Percentiles rank a stretch among this genome's conserved stretches.
Conservation (phyloP, 352 stramenopile genomes). For the Pythium sukuiense region DNA sequence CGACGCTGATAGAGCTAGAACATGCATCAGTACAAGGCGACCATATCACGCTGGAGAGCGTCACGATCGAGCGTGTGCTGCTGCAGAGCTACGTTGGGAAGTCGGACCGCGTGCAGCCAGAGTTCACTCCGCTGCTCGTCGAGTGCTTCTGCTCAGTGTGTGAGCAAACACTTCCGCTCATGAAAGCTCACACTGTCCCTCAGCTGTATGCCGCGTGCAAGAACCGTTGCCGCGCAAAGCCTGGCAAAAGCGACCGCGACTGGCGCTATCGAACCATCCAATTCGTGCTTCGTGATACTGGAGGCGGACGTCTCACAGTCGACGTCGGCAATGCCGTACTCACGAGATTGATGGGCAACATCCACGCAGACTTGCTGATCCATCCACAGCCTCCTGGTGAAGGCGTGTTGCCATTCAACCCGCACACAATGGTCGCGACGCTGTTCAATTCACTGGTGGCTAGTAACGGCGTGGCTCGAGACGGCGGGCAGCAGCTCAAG, state of each 20-base stretch:
- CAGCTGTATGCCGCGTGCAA: constrained; percentile 36
- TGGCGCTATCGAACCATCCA: constrained; percentile 55
- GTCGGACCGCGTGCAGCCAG: constrained; percentile 29
- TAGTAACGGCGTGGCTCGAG: not conserved
- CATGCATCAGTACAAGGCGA: constrained; percentile 21
- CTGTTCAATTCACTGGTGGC: constrained; percentile 16
- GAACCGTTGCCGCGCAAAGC: constrained; percentile 36
- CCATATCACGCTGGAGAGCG: constrained; percentile 35
- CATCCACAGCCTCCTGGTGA: constrained; percentile 18
- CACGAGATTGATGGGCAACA: constrained; percentile 47
- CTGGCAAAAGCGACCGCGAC: constrained; percentile 17
- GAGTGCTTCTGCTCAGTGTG: constrained; percentile 55
- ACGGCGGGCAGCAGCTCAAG: not conserved
- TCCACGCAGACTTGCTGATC: constrained; percentile 42
- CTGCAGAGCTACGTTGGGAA: constrained; percentile 36
- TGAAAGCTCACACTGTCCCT: constrained; percentile 21
- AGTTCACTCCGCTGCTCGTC: constrained; percentile 34
- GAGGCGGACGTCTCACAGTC: constrained; percentile 36
- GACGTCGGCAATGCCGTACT: constrained; percentile 31
- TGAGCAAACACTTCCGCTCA: constrained; percentile 34
- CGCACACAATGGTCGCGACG: not conserved
- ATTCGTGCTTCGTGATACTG: constrained; percentile 44
- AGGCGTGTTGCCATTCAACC: constrained; percentile 4
- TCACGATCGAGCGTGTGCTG: constrained; percentile 45
- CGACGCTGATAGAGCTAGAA: constrained; percentile 40